Evolutionary conservation across 495 filamentous ascomycete genomes (phyloP).

Genomic region (Talaromyces nanjingensis): DNA sequence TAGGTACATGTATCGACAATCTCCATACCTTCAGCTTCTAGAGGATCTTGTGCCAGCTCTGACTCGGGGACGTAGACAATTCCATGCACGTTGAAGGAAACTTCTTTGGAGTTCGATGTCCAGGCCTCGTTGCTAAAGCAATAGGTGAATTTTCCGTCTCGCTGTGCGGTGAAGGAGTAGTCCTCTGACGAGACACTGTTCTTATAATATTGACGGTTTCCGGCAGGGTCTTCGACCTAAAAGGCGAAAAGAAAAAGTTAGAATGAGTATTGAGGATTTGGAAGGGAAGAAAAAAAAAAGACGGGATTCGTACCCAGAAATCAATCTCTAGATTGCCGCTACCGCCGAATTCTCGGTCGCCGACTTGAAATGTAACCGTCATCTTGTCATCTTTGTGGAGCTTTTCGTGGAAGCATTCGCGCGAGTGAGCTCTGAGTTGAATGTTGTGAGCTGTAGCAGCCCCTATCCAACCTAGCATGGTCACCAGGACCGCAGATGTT

Average conservation of each 20-base stretch:
- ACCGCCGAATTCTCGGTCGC: constrained; percentile 90
- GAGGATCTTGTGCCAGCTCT: constrained; percentile 76
- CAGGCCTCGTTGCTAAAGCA: constrained; percentile 99
- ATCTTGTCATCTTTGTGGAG: constrained; percentile 93
- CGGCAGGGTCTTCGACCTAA: constrained; percentile 73
- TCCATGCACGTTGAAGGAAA: constrained; percentile 97
- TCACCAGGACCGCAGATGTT: constrained; percentile 45
- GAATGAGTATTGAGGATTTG: background rate
- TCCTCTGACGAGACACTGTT: constrained; percentile 79
- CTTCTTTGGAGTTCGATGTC: constrained; percentile 86
- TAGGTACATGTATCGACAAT: background rate
- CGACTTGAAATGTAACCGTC: constrained; percentile 98
- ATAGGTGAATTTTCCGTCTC: constrained; percentile 87
- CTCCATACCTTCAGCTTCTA: constrained; percentile 74
- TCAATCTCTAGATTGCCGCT: constrained; percentile 94
- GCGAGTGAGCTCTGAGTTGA: constrained; percentile 79
- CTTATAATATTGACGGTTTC: constrained; percentile 68
- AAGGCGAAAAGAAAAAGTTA: constrained; percentile 6
- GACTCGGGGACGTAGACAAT: constrained; percentile 94
- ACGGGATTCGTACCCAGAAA: constrained; percentile 72
- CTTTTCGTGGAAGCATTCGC: constrained; percentile 95
- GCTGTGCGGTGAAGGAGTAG: constrained; percentile 78
- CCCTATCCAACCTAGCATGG: constrained; percentile 58
- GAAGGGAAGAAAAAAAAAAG: background rate
- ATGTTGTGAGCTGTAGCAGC: constrained; percentile 81